A percentile compares a stretch with the other conserved stretches of the same genome.
Evolutionary conservation across 176 grass and related monocot genomes (phyloP).

Genomic region (Triticum monococcum): DNA sequence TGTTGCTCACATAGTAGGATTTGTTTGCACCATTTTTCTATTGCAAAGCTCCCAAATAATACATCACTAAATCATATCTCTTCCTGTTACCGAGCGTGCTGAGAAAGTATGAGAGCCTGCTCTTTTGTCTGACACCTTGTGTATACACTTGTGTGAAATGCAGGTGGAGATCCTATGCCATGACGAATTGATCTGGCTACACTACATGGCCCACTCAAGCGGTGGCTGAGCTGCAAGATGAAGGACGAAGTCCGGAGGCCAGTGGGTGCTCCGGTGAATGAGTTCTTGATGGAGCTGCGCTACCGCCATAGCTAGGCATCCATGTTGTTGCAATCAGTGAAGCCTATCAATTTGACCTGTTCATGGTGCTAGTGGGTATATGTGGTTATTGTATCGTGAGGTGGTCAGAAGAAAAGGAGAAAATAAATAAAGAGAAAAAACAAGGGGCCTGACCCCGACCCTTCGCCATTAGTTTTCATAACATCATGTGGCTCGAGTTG

Average conservation of each 20-base stretch:
- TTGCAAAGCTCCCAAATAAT: too few relatives aligned
- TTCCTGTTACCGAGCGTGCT: too few relatives aligned
- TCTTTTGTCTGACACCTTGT: background rate
- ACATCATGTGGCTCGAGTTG: background rate
- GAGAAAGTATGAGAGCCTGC: too few relatives aligned
- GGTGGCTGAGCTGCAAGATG: constrained; percentile 46
- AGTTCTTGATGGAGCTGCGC: constrained; percentile 76
- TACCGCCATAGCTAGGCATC: constrained; percentile 42
- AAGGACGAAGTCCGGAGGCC: constrained; percentile 16
- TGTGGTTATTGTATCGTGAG: too few relatives aligned
- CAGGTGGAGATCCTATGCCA: constrained; percentile 71
- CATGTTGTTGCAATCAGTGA: background rate
- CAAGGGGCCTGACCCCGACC: too few relatives aligned
- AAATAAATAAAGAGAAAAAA: too few relatives aligned
- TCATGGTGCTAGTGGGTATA: too few relatives aligned
- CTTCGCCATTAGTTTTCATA: background rate
- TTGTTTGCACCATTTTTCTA: background rate
- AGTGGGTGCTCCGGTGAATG: constrained; percentile 47
- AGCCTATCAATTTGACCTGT: too few relatives aligned
- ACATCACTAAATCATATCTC: too few relatives aligned
- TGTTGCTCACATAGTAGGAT: background rate
- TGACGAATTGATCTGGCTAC: constrained; percentile 43
- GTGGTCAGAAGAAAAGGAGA: too few relatives aligned
- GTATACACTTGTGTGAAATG: background rate
- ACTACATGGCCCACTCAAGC: constrained; percentile 43